Evolutionary conservation across 2,329 filamentous ascomycete genomes (phyloP), one percentile per base, ranked within the genome.

Genomic region (Tympanopsis confertula): DNA sequence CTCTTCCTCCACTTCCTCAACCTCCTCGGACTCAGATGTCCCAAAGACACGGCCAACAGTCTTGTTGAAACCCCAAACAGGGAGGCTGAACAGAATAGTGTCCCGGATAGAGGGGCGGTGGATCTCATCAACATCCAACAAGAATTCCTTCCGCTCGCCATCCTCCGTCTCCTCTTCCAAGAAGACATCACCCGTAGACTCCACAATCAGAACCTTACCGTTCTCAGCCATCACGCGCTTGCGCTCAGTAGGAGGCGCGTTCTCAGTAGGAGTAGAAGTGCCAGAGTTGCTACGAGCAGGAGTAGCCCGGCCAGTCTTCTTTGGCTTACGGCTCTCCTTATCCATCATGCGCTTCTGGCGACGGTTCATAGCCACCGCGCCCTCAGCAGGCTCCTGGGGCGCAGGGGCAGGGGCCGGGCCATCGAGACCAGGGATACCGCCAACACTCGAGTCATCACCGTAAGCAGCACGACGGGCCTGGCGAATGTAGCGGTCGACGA

Each of bases 191-290:
- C 78, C 78, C 4, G 67, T 59, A 4, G 71, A 71, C 51, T 82
- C 77, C 2, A 83, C 78, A 42, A 83, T 72, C 37, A 82, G 55
- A 1, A 78, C 62, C 54, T 82, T 82, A 40, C 78, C 78, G 45
- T 83, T 83, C 55, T 79, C 71, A 2, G 76, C 76, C 14, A 72
- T 61, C 3, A 81, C 76, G 7, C 30, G 30, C 15, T 33, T 33
- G 19, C 72, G 63, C 57, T 75, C 79, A 15, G 4, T 71, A 63
- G 35, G 67, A 63, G 39, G 62, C 53, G 13, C 59, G 51, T 50
- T 42, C 57, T 57, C 70, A 47, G 63, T 71, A 54, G 58, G 51
- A 3, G 56, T 59, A 13, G 59, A 55, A n/a, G 44, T 40, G 26
- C 46, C 69, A 15, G 12, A 13, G 15, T 10, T 13, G 15, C 15